Evolutionary conservation across 352 stramenopile species (phyloP), one percentile per base, ranked within the genome.

Genomic region (Phytophthora podocarpi): DNA sequence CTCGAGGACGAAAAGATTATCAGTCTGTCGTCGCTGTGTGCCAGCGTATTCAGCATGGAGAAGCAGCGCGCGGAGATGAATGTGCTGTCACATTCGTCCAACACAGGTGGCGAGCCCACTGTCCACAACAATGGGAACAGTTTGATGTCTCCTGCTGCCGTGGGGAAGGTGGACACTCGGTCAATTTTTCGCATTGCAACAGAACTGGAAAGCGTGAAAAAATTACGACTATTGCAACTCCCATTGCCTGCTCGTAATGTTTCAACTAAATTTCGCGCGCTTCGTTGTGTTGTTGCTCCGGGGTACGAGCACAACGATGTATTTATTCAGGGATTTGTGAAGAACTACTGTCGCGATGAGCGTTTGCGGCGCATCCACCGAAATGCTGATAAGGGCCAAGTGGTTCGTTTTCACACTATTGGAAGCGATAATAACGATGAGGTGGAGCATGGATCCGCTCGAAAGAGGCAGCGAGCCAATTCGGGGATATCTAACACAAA

Each of bases 31-130:
- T 94, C 85, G 0, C 16, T 94, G 7, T 77, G 83, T 32, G 78
- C 80, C n/a, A 94, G 85, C 39, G 76, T 94, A 18, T 92, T 90
- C 55, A 64, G 56, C 20, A 91, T 93, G 81, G 85, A 93, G 50
- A 73, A 66, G 21, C 53, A 70, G 12, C 58, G 51, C 27, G 64
- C 67, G 2, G 53, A 80, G 28, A 58, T 58, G 27, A 67, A 23
- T 31, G 49, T 30, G 2, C 30, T n/a, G 21, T 55, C 30, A 20
- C 57, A 40, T n/a, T 46, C 18, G 5, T 28, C 31, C 10, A 58
- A 35, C 23, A 28, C 42, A 46, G 36, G 42, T 46, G 40, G 30
- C 68, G 35, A 64, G 63, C 6, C 36, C 7, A 30, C 4, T 20
- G 13, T 3, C 16, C 61, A 43, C 20, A 63, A 9, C 51, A 69